phyloP scores from a whole-genome alignment of 2,329 filamentous ascomycete species.

The Sordariomycetes sp. region DNA sequence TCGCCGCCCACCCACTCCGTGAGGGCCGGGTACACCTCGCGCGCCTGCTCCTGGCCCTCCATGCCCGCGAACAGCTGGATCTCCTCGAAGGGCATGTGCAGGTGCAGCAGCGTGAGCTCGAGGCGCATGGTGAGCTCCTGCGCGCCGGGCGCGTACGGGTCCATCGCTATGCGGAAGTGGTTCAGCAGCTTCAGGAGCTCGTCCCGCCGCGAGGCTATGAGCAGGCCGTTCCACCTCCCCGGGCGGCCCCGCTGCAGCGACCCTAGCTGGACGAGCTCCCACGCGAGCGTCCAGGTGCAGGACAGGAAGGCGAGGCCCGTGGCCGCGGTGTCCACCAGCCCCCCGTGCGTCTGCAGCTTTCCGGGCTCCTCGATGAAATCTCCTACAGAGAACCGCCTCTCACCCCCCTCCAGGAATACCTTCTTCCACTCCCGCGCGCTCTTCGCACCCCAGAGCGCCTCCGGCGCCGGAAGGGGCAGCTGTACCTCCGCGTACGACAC shows the following conservation, averaged over 20 bases:
- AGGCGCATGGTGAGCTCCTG: constrained; percentile 18
- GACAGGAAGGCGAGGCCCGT: constrained; percentile 11
- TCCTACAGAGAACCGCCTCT: background rate
- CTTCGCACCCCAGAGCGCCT: constrained; percentile 14
- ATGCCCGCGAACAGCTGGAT: constrained; percentile 58
- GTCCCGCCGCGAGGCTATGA: constrained; percentile 15
- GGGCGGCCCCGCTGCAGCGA: constrained; percentile 13
- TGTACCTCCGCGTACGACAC: constrained; percentile 20
- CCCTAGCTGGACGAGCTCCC: constrained; percentile 18
- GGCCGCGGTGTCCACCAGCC: constrained; percentile 1
- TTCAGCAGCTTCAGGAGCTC: constrained; percentile 15
- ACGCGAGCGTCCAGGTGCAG: constrained; percentile 15
- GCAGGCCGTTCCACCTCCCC: constrained; percentile 15
- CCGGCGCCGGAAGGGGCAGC: constrained; percentile 12
- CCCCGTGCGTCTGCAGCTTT: background rate
- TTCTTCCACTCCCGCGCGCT: constrained; percentile 15
- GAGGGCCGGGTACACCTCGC: constrained; percentile 44
- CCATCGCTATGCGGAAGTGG: constrained; percentile 10
- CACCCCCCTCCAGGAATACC: constrained; percentile 32
- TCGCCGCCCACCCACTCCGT: constrained; percentile 46
- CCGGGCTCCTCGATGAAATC: background rate
- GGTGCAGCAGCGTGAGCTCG: constrained; percentile 47
- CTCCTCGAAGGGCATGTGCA: constrained; percentile 55
- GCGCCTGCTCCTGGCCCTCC: constrained; percentile 55
- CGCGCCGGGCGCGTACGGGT: background rate